Evolutionary conservation across 2,329 filamentous ascomycete genomes (phyloP), one percentile per base, ranked within the genome.

Genomic region (Corynespora cassiicola): DNA sequence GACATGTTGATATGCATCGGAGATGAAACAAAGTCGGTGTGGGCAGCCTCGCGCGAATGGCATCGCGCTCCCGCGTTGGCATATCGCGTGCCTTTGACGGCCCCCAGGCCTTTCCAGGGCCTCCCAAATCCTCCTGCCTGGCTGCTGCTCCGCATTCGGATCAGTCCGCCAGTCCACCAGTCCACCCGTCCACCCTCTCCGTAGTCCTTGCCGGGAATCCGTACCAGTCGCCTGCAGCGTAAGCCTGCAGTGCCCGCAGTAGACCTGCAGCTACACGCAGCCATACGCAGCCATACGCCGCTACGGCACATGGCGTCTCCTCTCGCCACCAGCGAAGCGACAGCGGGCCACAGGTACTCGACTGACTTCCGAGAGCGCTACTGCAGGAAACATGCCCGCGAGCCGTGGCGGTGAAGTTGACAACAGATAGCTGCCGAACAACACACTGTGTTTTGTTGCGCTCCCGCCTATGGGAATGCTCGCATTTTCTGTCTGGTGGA

Each of bases 1-100:
- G 36, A 35, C 39, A 20, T 16, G 18, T 28, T 31, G 22, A 28
- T 15, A 18, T 44, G 35, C 44, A 21, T 42, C 56, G 45, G 55
- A 62, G 41, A 58, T 55, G 54, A 60, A 58, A 58, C 49, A 59
- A 52, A 54, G 58, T 61, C 58, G 55, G 54, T 61, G 53, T 58
- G 45, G 34, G 37, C 40, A 35, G 42, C 42, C 32, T 44, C 36
- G 46, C 45, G 34, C 56, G 50, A 54, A 52, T 44, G 40, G 45
- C 46, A 32, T 36, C 41, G 32, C 30, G 29, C 31, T 23, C 22
- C 38, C 24, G 30, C 16, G 19, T 47, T 34, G n/a, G n/a, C n/a
- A n/a, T n/a, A n/a, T n/a, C n/a, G n/a, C n/a, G n/a, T n/a, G n/a
- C n/a, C n/a, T n/a, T n/a, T n/a, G n/a, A n/a, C n/a, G n/a, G n/a